Evolutionary conservation across 345 rosid species (phyloP).

Genomic region (Balakata baccata): DNA sequence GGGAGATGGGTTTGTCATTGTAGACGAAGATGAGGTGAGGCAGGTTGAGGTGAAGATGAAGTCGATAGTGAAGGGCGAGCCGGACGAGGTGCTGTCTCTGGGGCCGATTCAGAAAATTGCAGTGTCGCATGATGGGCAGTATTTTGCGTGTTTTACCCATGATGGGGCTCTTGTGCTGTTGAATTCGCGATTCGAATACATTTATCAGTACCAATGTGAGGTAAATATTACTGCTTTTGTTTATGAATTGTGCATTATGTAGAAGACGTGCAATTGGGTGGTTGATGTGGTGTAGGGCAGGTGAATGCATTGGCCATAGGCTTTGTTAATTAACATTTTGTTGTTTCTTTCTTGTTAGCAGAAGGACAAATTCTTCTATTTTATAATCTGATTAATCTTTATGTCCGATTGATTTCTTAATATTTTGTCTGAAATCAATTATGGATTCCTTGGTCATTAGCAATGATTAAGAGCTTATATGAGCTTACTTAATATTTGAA

Average conservation of each 20-base stretch:
- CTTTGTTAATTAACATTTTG: too few species aligned
- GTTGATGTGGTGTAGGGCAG: not conserved
- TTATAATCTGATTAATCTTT: not conserved
- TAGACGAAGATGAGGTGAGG: conserved; percentile 84
- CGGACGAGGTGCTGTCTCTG: not conserved
- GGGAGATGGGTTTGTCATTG: conserved; percentile 51
- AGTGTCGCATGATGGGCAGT: conserved; percentile 72
- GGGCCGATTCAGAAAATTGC: conserved; percentile 81
- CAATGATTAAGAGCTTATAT: not conserved
- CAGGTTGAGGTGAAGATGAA: conserved; percentile 41
- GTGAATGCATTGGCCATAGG: not conserved
- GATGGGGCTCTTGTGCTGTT: conserved; percentile 76
- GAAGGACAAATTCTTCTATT: not conserved
- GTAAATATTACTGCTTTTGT: conserved; percentile 29
- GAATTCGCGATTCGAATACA: conserved; percentile 47
- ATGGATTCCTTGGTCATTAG: not conserved
- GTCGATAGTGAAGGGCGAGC: not conserved
- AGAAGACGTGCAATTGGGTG: not conserved
- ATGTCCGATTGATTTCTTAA: not conserved
- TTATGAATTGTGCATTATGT: not conserved
- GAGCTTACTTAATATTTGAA: not conserved
- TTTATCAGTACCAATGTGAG: conserved; percentile 71
- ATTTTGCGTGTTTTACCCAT: conserved; percentile 75
- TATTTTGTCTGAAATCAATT: not conserved
- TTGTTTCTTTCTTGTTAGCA: not conserved